Evolutionary conservation across 129 eudicot species (phyloP), one percentile per base, ranked within the genome.

Genomic region (Artemisia argyi): DNA sequence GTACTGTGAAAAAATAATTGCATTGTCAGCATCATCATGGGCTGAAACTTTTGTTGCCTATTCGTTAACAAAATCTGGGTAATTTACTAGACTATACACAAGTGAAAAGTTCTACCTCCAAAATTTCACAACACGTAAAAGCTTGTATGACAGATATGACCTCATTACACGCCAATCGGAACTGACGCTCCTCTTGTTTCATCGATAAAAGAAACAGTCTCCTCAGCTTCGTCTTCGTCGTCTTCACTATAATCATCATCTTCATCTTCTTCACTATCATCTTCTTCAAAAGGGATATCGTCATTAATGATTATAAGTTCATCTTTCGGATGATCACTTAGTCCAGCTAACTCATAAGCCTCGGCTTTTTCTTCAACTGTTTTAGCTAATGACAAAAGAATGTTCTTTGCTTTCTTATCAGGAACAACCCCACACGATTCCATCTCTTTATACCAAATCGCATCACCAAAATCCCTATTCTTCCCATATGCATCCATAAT

Each of bases 401-500:
- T 79, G 24, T 90, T 94, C 81, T 90, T 94, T 2, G 98, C 97
- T 81, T 94, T 94, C 77, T 87, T 79, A 76, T 94, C 98, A 16
- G 98, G 93, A 72, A 77, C 77, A 60, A 85, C 80, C 56, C 97
- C 91, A 48, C 78, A 61, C 32, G 90, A 70, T 67, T 81, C 89
- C 97, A 94, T 94, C 80, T 94, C 97, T 57, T 83, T 90, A 81
- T 39, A 94, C 97, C 98, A 94, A 80, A 76, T 51, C 5, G 98
- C 97, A 66, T 85, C 86, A 35, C 76, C 91, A 26, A 94, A 94
- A 71, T 84, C 98, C 58, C 54, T 75, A 72, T 86, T 94, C 86
- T 75, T 90, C 15, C 98, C 98, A 63, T 87, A 81, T 22, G 98
- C 97, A 66, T 94, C 98, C 98, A 94, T 94, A 63, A 94, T 90